phyloP scores from a whole-genome alignment of 1,139 yeast species.

The Geotrichum restrictum region DNA sequence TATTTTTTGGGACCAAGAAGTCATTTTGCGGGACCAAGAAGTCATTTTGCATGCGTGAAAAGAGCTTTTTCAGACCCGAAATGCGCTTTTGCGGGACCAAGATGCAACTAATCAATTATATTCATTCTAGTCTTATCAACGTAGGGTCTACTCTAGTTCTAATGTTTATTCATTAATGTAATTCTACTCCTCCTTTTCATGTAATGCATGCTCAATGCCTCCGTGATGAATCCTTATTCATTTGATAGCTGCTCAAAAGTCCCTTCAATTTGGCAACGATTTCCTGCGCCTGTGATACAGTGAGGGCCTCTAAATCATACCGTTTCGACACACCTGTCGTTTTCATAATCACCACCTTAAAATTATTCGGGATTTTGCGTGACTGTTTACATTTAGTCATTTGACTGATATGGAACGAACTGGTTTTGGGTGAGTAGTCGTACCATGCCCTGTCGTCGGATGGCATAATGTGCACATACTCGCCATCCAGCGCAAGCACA shows the following conservation, averaged over 20 bases:
- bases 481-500: conserved; percentile 86
- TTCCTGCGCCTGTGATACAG: conserved; percentile 60
- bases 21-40: too few species aligned
- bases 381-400: conserved; percentile 74
- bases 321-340: conserved; percentile 58
- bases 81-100: too few species aligned
- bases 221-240: conserved; percentile 19
- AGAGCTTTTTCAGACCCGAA: too few species aligned
- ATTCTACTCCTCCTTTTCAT: too few species aligned
- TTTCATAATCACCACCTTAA: conserved; percentile 77
- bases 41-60: too few species aligned
- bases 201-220: conserved; percentile 1
- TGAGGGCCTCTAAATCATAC: conserved; percentile 79
- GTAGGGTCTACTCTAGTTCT: too few species aligned
- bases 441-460: conserved; percentile 65
- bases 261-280: conserved; percentile 60
- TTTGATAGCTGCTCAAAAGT: conserved; percentile 15
- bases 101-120: too few species aligned
- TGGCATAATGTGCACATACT: conserved; percentile 84
- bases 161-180: too few species aligned
- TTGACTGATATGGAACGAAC: conserved; percentile 82
- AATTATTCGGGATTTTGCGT: conserved; percentile 69
- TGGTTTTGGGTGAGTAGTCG: conserved; percentile 67
- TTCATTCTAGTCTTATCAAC: too few species aligned
- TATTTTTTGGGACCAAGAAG: too few species aligned